Evolutionary conservation across 2,329 filamentous ascomycete genomes (phyloP), one percentile per base, ranked within the genome.

Genomic region (Esteya vermicola): DNA sequence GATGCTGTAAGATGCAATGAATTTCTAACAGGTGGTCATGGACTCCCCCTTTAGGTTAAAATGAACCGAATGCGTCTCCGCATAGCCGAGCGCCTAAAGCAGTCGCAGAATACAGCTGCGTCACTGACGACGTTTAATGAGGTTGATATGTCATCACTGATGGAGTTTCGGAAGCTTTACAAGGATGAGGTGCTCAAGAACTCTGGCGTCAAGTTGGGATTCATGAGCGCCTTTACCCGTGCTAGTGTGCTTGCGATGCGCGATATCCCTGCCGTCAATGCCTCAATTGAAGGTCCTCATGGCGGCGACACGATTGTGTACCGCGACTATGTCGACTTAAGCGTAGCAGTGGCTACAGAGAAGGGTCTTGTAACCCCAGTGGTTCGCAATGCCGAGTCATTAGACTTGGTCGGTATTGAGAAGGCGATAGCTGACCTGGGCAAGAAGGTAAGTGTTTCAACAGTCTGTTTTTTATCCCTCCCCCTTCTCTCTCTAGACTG

Each of bases 31-130:
- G 20, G 12, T 30, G 19, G 22, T 37, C 6, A 16, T 13, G n/a
- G n/a, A n/a, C n/a, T n/a, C n/a, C n/a, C 32, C 32, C 39, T 20
- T 4, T 52, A 91, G 84, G 85, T 96, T 54, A 98, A 98, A 73
- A 98, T 98, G 91, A 96, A 96, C 70, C 85, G 91, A 49, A 98
- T 98, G 91, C 86, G 91, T 49, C 76, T 96, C 45, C 81, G 91
- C 46, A 98, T 96, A 51, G 85, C 91, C 38, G 91, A 98, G 68
- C 86, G 91, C 51, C 75, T 98, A 49, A 98, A 98, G 76, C 91
- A 98, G 61, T 96, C 91, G 18, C 91, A 98, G 60, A 98, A 98
- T 67, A 96, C 91, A 2, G 89, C 91, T 38, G 91, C 91, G 33
- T 94, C 91, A 4, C 71, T 98, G 39, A 96, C 91, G 36, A 98